These are phyloP conservation scores for Prosopis cineraria DNA, from an alignment of 306 rosid species.

Conservation along the genomic window DNA sequence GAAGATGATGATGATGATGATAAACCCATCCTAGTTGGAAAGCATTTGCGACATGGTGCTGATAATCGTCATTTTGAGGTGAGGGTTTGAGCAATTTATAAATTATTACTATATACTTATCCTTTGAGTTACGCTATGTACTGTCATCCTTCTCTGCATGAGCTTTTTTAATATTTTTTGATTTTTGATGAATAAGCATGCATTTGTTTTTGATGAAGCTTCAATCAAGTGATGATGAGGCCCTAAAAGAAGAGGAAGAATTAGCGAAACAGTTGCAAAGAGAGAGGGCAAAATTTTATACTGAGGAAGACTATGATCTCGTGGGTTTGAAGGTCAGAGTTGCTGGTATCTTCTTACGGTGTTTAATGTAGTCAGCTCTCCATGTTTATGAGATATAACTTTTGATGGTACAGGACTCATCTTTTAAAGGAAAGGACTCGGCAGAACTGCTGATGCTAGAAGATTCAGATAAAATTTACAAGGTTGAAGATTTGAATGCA, in stretches of 20 bases:
- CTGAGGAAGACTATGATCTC: slow-evolving; percentile 72
- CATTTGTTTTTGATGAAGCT: slow-evolving; percentile 44
- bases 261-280: slow-evolving; percentile 58
- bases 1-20: slow-evolving; percentile 62
- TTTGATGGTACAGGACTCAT: slow-evolving; percentile 58
- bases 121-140: background rate
- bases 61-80: slow-evolving; percentile 88
- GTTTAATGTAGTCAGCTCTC: slow-evolving; percentile 16
- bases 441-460: slow-evolving; percentile 32
- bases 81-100: slow-evolving; percentile 30
- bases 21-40: slow-evolving; percentile 48
- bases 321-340: slow-evolving; percentile 61
- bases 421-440: slow-evolving; percentile 45
- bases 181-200: slow-evolving; percentile 36
- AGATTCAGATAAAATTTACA: slow-evolving; percentile 43
- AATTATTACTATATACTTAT: background rate
- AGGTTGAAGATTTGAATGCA: slow-evolving; percentile 69
- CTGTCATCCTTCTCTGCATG: slow-evolving; percentile 8
- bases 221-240: slow-evolving; percentile 81
- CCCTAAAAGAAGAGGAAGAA: slow-evolving; percentile 75
- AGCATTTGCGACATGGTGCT: slow-evolving; percentile 53
- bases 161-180: slow-evolving; percentile 35
- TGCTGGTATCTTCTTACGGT: slow-evolving; percentile 16
- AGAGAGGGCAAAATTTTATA: slow-evolving; percentile 54
- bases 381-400: slow-evolving; percentile 13